Evolutionary conservation across 768 basidiomycete genomes (phyloP).

Genomic region (Lactarius trivialis): DNA sequence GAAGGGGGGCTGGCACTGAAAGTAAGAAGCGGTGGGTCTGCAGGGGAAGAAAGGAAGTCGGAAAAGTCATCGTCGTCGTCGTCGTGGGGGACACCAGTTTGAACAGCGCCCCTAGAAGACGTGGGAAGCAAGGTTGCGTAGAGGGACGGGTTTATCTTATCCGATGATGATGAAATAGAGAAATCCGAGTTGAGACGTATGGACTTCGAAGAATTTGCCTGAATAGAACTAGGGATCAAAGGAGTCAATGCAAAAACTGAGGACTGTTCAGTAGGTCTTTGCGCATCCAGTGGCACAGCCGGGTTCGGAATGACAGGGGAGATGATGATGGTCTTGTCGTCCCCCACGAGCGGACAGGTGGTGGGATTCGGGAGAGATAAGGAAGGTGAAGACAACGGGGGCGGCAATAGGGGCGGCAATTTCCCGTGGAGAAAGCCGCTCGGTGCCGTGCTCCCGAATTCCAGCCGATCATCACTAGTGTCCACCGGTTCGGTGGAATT

Average conservation of each 20-base stretch:
- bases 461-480: constrained; percentile 30
- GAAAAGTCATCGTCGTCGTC: constrained; percentile 46
- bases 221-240: neutral
- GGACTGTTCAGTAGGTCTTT: neutral
- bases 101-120: neutral
- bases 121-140: constrained; percentile 21
- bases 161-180: neutral
- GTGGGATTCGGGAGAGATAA: neutral
- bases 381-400: constrained; percentile 11
- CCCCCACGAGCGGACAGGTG: neutral
- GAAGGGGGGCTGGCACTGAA: neutral
- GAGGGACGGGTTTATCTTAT: constrained; percentile 6
- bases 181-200: neutral
- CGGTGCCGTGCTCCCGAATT: constrained; percentile 38
- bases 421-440: constrained; percentile 33
- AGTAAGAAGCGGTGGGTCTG: constrained; percentile 16
- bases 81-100: constrained; percentile 1
- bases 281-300: neutral
- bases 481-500: constrained; percentile 37
- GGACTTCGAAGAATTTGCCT: neutral
- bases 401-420: constrained; percentile 16
- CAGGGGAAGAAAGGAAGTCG: constrained; percentile 38
- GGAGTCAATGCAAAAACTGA: neutral
- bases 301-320: neutral
- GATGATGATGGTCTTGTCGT: neutral